Percentiles rank a stretch among this genome's conserved stretches.
Evolutionary conservation across 2,329 filamentous ascomycete species (phyloP).

Genomic region (Zymoseptoria pseudotritici): DNA sequence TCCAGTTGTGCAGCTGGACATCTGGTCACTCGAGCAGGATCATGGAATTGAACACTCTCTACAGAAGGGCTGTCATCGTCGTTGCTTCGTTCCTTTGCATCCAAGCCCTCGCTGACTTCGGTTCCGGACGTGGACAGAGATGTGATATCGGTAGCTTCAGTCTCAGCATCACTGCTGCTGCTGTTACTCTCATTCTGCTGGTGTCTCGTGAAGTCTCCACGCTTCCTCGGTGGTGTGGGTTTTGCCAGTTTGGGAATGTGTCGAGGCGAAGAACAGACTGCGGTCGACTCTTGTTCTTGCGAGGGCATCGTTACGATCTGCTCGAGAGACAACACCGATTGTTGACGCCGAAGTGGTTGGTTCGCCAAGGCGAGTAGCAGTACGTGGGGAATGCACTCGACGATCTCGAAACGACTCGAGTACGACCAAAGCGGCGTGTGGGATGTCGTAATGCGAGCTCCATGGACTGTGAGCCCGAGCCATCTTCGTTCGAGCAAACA

Average conservation of each 20-base stretch:
- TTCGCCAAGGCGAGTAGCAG: background rate
- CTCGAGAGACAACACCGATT: background rate
- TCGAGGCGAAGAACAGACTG: background rate
- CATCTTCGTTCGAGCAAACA: too few relatives aligned
- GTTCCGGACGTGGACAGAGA: background rate
- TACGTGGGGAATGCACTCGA: background rate
- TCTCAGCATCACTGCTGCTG: background rate
- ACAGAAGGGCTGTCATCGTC: background rate
- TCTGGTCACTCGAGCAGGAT: background rate
- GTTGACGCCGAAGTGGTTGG: background rate
- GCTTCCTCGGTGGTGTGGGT: background rate
- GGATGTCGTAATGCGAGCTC: too few relatives aligned
- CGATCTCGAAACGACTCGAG: too few relatives aligned
- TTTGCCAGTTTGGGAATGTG: background rate
- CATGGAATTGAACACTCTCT: background rate
- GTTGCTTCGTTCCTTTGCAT: background rate
- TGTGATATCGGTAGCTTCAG: background rate
- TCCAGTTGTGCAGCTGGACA: background rate
- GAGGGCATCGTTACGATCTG: background rate
- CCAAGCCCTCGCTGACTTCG: background rate
- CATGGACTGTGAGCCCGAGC: too few relatives aligned
- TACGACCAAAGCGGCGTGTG: too few relatives aligned
- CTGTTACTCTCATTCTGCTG: background rate
- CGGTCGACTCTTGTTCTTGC: background rate
- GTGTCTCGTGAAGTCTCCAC: background rate